Evolutionary conservation across 768 basidiomycete species (phyloP).

Genomic region (Termitomyces sp.): DNA sequence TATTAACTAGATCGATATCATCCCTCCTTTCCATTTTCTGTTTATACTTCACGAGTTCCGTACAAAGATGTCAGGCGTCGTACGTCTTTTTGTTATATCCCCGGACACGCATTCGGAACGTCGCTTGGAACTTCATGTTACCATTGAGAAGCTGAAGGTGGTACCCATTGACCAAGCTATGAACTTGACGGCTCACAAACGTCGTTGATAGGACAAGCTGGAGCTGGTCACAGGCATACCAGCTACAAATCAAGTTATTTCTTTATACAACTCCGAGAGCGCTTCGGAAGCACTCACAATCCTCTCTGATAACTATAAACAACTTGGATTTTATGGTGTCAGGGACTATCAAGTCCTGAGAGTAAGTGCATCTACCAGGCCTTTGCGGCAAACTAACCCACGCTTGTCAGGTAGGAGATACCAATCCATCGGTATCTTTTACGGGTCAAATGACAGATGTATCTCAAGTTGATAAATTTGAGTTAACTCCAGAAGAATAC

Average conservation of each 20-base stretch:
- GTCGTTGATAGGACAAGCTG: constrained; percentile 56
- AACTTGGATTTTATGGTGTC: constrained; percentile 71
- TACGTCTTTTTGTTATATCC: constrained; percentile 66
- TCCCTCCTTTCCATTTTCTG: not conserved
- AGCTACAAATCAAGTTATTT: constrained; percentile 61
- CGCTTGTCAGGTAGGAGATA: constrained; percentile 56
- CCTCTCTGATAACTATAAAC: constrained; percentile 61
- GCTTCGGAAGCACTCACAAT: constrained; percentile 43
- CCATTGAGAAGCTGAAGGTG: constrained; percentile 82
- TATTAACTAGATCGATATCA: no score
- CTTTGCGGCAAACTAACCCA: not conserved
- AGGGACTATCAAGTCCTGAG: constrained; percentile 76
- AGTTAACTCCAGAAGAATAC: constrained; percentile 79
- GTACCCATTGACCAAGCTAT: not conserved
- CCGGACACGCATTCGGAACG: constrained; percentile 90
- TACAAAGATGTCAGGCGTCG: constrained; percentile 14
- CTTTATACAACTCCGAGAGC: constrained; percentile 53
- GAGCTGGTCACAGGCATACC: constrained; percentile 92
- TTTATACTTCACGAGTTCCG: not conserved
- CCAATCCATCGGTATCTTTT: constrained; percentile 66
- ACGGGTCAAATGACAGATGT: constrained; percentile 85
- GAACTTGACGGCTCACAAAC: not conserved
- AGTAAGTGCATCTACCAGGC: constrained; percentile 34
- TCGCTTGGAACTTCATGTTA: constrained; percentile 68
- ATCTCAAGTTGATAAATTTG: constrained; percentile 88